Base-by-base conservation (phyloP, 345 rosid genomes). In the Brassica nigra region DNA sequence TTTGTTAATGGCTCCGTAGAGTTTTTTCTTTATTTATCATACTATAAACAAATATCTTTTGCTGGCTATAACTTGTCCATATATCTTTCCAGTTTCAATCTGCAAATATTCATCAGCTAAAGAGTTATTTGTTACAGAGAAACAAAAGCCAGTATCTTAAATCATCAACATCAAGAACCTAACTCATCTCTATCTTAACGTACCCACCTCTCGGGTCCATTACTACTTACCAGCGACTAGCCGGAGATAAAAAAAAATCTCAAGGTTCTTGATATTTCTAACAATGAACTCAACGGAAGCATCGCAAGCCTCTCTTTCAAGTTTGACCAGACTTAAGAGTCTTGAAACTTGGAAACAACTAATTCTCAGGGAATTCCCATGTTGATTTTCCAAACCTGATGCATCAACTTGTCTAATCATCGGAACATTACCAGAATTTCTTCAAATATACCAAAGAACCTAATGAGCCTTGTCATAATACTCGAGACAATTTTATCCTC, bases 321-420 rank as follows among this genome's bases (percentile, higher is more conserved):
- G 85, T 83, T 84, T 88, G 88, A 88, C 88, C 42, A 92, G 73
- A 31, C 93, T 90, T 47, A 36, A 74, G 74, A 71, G 82, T 84
- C 73, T 84, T 92, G 86, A 86, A 88, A 77, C 89, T 91, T 12
- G 96, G 95, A 7, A 88, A 89, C 85, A 95, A 92, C 82, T 87
- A 87, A 0, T 83, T 95, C 71, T 88, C 89, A 4, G 97, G 97
- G 23, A 62, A 85, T 95, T 44, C 97, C 23, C 84, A 90, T 80
- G 80, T 95, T 12, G 57, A 79, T 78, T 82, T 87, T 66, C 85
- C 90, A 33, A 84, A 63, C 62, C 79, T 95, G 90, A 89, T 75
- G 31, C 87, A 81, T 92, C 16, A 84, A 89, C 73, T 74, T 95
- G 71, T 87, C 92, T 28, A 78, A 88, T 95, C 44, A 55, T 69